Percentiles rank a stretch among this genome's conserved stretches.
phyloP scores from a whole-genome alignment of 306 rosid species.

The Lathyrus tuberosus region DNA sequence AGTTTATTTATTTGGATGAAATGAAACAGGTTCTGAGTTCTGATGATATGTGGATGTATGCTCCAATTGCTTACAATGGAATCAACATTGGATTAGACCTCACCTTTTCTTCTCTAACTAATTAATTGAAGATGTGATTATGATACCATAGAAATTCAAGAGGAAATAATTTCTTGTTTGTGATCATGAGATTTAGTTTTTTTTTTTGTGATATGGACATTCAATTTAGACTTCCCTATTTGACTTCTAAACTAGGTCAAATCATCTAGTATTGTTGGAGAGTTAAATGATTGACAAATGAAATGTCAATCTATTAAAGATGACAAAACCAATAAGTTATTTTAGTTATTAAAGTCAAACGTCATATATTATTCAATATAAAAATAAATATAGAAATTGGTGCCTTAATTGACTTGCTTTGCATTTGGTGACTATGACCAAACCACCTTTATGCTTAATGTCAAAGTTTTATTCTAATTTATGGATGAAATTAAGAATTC shows the following conservation, averaged over 20 bases:
- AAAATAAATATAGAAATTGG: conserved; percentile 14
- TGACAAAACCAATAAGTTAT: background rate
- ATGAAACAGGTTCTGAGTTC: conserved; percentile 79
- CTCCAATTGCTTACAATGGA: conserved; percentile 87
- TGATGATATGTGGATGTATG: conserved; percentile 88
- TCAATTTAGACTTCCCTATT: no score
- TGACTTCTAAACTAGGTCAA: no score
- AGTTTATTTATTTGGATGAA: conserved; percentile 19
- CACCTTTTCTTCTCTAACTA: conserved; percentile 37
- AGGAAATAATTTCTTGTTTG: background rate
- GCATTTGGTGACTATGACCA: background rate
- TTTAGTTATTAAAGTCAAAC: no score
- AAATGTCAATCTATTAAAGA: conserved; percentile 48
- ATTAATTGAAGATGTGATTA: conserved; percentile 32
- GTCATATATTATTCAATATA: background rate
- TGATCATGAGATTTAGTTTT: background rate
- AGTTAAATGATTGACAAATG: conserved; percentile 34
- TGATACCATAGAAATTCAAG: background rate
- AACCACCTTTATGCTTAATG: no score
- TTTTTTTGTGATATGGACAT: background rate
- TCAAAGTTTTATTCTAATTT: no score
- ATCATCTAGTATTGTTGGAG: conserved; percentile 17
- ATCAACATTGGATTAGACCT: conserved; percentile 63
- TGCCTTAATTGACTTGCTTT: conserved; percentile 36
- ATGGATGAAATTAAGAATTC: no score